Percentiles rank a stretch among this genome's conserved stretches.
phyloP scores from a whole-genome alignment of 805 yeast genomes.

The Sugiyamaella qingdaonensis region DNA sequence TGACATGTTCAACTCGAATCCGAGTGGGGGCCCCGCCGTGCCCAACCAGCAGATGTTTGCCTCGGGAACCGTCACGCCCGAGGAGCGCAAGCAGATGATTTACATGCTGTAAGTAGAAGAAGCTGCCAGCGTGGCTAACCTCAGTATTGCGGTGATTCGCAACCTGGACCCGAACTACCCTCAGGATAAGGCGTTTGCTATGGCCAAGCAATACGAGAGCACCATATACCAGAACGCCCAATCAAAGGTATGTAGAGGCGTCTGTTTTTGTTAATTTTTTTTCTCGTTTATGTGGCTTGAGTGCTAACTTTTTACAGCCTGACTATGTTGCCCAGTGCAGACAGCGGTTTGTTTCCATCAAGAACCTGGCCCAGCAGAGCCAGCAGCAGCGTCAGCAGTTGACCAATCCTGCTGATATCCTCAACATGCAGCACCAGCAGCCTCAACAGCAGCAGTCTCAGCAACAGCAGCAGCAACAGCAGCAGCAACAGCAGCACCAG shows the following conservation, averaged over 20 bases:
- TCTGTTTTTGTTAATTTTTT: slow-evolving; percentile 2
- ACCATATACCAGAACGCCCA: slow-evolving; percentile 27
- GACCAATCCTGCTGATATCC: slow-evolving; percentile 3
- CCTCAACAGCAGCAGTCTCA: slow-evolving; percentile 8
- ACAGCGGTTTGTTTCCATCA: slow-evolving; percentile 1
- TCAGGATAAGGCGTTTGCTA: slow-evolving; percentile 27
- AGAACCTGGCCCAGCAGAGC: slow-evolving; percentile 16
- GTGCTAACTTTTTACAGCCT: not conserved
- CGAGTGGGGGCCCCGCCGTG: not conserved
- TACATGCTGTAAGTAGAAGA: slow-evolving; percentile 22
- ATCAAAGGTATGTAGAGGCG: slow-evolving; percentile 24
- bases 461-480: slow-evolving; percentile 15
- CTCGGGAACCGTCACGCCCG: slow-evolving; percentile 17
- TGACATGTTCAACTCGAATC: not conserved
- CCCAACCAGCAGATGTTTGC: slow-evolving; percentile 3
- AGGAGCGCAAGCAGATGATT: slow-evolving; percentile 26
- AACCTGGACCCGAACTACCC: slow-evolving; percentile 26
- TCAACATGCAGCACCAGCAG: slow-evolving; percentile 5
- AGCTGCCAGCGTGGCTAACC: not conserved
- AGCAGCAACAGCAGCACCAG: slow-evolving; percentile 16
- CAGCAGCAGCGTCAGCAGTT: slow-evolving; percentile 21
- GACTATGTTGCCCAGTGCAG: slow-evolving; percentile 1
- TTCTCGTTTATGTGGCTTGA: not conserved
- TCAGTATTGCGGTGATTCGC: slow-evolving; percentile 24
- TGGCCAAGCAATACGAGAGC: slow-evolving; percentile 33